Evolutionary conservation across 352 stramenopile genomes (phyloP).

Genomic region (Elongisporangium anandrum): DNA sequence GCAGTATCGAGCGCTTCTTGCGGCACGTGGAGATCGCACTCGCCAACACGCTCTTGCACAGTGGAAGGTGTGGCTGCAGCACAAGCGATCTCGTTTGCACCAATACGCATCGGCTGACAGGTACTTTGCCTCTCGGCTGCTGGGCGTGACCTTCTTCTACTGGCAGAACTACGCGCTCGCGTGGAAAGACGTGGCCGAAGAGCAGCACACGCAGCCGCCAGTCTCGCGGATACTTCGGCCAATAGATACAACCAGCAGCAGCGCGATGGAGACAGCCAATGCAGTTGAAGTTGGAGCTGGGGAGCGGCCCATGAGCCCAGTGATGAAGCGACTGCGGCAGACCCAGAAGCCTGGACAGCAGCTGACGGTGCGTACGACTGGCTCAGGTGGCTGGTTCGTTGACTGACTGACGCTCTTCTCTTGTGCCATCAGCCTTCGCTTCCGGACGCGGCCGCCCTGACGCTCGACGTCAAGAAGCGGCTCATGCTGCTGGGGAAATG

Average conservation of each 20-base stretch:
- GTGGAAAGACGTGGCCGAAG: slow-evolving; percentile 46
- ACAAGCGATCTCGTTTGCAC: slow-evolving; percentile 9
- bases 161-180: slow-evolving; percentile 76
- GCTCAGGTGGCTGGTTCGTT: background rate
- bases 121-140: slow-evolving; percentile 27
- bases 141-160: slow-evolving; percentile 51
- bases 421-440: slow-evolving; percentile 13
- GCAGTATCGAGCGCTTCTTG: slow-evolving; percentile 2
- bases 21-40: slow-evolving; percentile 3
- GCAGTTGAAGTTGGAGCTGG: slow-evolving; percentile 12
- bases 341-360: slow-evolving; percentile 11
- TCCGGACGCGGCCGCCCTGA: slow-evolving; percentile 40
- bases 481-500: slow-evolving; percentile 48
- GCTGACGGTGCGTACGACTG: slow-evolving; percentile 1
- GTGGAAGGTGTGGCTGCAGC: slow-evolving; percentile 10
- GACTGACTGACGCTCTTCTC: slow-evolving; percentile 1
- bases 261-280: slow-evolving; percentile 1
- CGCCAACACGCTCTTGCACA: slow-evolving; percentile 1
- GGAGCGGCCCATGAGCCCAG: slow-evolving; percentile 39
- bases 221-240: background rate
- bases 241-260: slow-evolving; percentile 1
- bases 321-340: slow-evolving; percentile 43
- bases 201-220: slow-evolving; percentile 4
- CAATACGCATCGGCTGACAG: slow-evolving; percentile 8
- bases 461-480: slow-evolving; percentile 57